A percentile compares a stretch with the other conserved stretches of the same genome.
phyloP scores from a whole-genome alignment of 2,329 filamentous ascomycete genomes.

The Trichoderma aggressivum region DNA sequence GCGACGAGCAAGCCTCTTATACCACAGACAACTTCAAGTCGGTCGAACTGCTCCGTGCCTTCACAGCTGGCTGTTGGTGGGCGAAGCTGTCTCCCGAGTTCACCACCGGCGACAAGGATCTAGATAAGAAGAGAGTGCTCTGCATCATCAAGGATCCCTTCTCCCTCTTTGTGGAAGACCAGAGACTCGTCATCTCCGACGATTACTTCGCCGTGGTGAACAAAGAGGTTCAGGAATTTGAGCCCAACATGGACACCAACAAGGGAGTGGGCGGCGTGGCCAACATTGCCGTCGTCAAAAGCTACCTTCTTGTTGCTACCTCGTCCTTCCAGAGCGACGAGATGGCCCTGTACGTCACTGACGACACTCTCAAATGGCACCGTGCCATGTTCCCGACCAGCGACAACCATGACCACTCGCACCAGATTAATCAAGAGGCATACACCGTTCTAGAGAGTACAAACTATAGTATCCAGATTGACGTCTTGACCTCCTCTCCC shows the following conservation, averaged over 20 bases:
- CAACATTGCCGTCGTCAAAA: slow-evolving; percentile 79
- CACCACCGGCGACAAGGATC: slow-evolving; percentile 60
- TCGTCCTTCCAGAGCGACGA: slow-evolving; percentile 78
- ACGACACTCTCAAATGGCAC: slow-evolving; percentile 83
- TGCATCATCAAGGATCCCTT: slow-evolving; percentile 76
- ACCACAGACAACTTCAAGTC: slow-evolving; percentile 82
- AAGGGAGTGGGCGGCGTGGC: slow-evolving; percentile 75
- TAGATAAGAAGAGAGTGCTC: slow-evolving; percentile 68
- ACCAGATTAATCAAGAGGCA: slow-evolving; percentile 68
- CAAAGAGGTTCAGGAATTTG: slow-evolving; percentile 57
- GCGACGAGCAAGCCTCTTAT: slow-evolving; percentile 64
- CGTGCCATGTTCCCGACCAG: slow-evolving; percentile 82
- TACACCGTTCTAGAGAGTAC: slow-evolving; percentile 96
- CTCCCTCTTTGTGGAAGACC: slow-evolving; percentile 68
- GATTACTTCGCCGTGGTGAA: slow-evolving; percentile 66
- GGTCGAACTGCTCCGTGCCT: slow-evolving; percentile 61
- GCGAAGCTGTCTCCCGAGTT: slow-evolving; percentile 75
- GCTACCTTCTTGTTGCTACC: slow-evolving; percentile 79
- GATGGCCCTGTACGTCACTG: slow-evolving; percentile 85
- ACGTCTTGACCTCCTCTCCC: slow-evolving; percentile 71
- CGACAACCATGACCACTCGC: slow-evolving; percentile 70
- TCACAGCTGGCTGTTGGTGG: slow-evolving; percentile 80
- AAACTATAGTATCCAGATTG: slow-evolving; percentile 95
- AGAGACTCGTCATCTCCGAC: slow-evolving; percentile 76
- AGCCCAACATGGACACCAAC: slow-evolving; percentile 72